Evolutionary conservation across 2,329 filamentous ascomycete species (phyloP), one percentile per base, ranked within the genome.

Genomic region (Dothideomycetes sp.): DNA sequence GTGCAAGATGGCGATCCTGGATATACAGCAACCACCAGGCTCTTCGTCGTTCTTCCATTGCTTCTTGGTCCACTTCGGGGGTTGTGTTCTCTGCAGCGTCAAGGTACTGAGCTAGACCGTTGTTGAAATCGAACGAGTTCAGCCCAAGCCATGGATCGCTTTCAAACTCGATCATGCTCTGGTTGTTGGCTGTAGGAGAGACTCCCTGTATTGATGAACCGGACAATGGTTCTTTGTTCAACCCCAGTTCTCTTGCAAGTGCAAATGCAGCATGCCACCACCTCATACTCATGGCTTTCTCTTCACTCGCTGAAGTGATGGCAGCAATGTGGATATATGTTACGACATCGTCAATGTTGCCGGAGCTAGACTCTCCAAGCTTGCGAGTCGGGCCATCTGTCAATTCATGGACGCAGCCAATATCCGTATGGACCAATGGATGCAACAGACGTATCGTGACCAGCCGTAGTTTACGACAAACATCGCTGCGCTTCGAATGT

Each of bases 11-110:
- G 1, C 40, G 40, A 20, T 42, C 40, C 13, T 42, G 40, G 4
- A 42, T 42, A n/a, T 42, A 42, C 5, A 42, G 32, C 11, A 42
- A n/a, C 40, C 40, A 42, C 40, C 40, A 42, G 11, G 40, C 36
- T 25, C 40, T 23, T 12, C 40, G 25, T 9, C 40, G 19, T 16
- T 35, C 40, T 24, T 42, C 40, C 4, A 42, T 13, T 16, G 40
- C 36, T 11, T 42, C 40, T 20, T 42, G 40, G n/a, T 42, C 40
- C 4, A 42, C 32, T 13, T 31, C 32, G 5, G 32, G 40, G 10
- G 20, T 20, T 25, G 32, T 12, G 11, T 32, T 34, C 19, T 35
- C 31, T 16, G 31, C 40, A 30, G 31, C 40, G 31, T 42, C 40
- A 32, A 42, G 35, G 20, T 35, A 42, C 12, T 42, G 40, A 13